phyloP scores from a whole-genome alignment of 805 yeast species.

The Yamadazyma akitaensis region DNA sequence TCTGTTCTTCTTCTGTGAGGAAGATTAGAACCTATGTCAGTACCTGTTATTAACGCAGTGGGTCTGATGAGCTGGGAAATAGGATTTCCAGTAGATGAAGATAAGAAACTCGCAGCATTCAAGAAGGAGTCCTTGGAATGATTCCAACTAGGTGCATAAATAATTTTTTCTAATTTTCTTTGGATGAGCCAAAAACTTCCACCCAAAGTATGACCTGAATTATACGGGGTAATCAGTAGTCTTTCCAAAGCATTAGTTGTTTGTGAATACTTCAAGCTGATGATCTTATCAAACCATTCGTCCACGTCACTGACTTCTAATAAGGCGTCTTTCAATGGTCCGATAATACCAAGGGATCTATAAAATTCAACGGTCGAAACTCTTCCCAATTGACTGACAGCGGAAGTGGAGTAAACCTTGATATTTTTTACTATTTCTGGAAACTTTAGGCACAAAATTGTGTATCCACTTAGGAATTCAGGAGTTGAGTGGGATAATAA shows the following conservation, averaged over 20 bases:
- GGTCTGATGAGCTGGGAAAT: slow-evolving; percentile 70
- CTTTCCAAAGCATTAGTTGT: slow-evolving; percentile 61
- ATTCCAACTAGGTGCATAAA: slow-evolving; percentile 93
- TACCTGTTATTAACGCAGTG: slow-evolving; percentile 74
- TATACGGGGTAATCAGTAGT: slow-evolving; percentile 70
- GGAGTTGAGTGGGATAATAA: slow-evolving; percentile 85
- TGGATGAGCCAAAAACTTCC: slow-evolving; percentile 85
- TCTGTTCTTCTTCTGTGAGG: slow-evolving; percentile 64
- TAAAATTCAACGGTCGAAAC: slow-evolving; percentile 82
- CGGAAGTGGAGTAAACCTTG: slow-evolving; percentile 85
- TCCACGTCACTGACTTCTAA: slow-evolving; percentile 75
- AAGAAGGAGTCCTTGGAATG: slow-evolving; percentile 86
- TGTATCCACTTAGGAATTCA: slow-evolving; percentile 77
- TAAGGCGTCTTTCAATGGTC: slow-evolving; percentile 58
- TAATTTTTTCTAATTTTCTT: slow-evolving; percentile 71
- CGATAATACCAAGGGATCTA: slow-evolving; percentile 67
- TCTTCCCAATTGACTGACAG: slow-evolving; percentile 82
- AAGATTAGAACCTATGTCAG: slow-evolving; percentile 61
- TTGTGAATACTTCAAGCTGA: slow-evolving; percentile 75
- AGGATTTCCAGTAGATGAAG: slow-evolving; percentile 50
- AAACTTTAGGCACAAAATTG: slow-evolving; percentile 56
- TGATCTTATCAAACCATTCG: slow-evolving; percentile 68
- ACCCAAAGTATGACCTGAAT: slow-evolving; percentile 91
- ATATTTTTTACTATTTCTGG: slow-evolving; percentile 56
- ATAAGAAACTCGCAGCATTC: slow-evolving; percentile 39